Percentiles rank a stretch among this genome's conserved stretches.
Evolutionary conservation across 2,329 filamentous ascomycete species (phyloP).

Genomic region (Blastomyces percursus): DNA sequence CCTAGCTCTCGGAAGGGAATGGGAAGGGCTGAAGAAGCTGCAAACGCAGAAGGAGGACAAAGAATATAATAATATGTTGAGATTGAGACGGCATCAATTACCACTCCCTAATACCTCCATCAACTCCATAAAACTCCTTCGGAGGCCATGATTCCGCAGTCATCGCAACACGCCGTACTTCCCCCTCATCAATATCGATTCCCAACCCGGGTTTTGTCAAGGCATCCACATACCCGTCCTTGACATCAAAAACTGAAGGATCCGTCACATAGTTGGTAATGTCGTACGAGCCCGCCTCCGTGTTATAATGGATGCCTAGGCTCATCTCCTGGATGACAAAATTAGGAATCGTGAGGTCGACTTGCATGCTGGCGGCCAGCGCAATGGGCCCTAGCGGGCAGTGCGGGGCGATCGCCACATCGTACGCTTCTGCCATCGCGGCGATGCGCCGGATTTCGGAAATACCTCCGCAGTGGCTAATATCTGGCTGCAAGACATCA

Average conservation of each 20-base stretch:
- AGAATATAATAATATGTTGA: neutral
- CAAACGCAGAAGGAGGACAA: neutral
- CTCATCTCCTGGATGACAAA: constrained; percentile 71
- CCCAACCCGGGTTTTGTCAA: constrained; percentile 14
- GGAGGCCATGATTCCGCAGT: constrained; percentile 49
- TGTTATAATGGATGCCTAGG: constrained; percentile 68
- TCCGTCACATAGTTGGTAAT: constrained; percentile 46
- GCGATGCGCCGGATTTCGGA: constrained; percentile 60
- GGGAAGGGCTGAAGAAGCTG: neutral
- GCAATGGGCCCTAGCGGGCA: constrained; percentile 64
- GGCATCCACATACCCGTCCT: constrained; percentile 44
- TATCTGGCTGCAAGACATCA: constrained; percentile 63
- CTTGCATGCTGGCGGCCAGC: constrained; percentile 58
- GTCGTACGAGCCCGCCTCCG: constrained; percentile 50
- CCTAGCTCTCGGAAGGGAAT: neutral
- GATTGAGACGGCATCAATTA: constrained; percentile 21
- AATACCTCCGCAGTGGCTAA: constrained; percentile 61
- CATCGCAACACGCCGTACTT: constrained; percentile 45
- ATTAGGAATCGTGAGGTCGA: constrained; percentile 50
- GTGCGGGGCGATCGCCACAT: constrained; percentile 62
- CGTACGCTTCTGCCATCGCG: constrained; percentile 60
- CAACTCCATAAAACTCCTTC: constrained; percentile 54
- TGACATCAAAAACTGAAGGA: constrained; percentile 7
- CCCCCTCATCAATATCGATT: constrained; percentile 52
- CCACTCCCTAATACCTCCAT: constrained; percentile 55